These are phyloP conservation scores for Meripilus lineatus DNA, from an alignment of 1,284 basidiomycete species.

Conservation along the genomic window DNA sequence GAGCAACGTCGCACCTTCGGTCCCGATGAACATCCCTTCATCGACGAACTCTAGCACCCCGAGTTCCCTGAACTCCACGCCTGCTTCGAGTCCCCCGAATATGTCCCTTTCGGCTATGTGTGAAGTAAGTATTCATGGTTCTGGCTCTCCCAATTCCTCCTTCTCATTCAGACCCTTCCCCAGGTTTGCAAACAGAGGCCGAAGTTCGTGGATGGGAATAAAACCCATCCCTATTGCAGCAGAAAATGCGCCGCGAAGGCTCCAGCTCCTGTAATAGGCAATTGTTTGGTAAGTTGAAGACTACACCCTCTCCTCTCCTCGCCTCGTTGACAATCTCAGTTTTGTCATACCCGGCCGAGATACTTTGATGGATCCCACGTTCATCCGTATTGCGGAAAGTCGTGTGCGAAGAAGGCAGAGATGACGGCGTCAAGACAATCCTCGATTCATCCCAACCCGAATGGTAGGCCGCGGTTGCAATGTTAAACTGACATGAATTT, in stretches of 20 bases:
- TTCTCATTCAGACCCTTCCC: too few relatives aligned
- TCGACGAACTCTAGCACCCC: not conserved
- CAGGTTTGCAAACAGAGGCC: constrained; percentile 46
- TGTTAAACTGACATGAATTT: not conserved
- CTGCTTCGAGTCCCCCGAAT: constrained; percentile 9
- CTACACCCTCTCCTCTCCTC: constrained; percentile 1
- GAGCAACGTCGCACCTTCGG: not conserved
- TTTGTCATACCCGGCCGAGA: constrained; percentile 49
- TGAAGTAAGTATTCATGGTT: constrained; percentile 12
- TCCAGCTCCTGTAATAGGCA: constrained; percentile 1
- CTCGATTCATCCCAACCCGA: constrained; percentile 13
- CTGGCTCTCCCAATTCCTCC: constrained; percentile 1
- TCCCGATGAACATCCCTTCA: constrained; percentile 3
- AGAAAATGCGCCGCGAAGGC: constrained; percentile 24
- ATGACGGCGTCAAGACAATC: constrained; percentile 7
- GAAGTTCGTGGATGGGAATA: constrained; percentile 41
- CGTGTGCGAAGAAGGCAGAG: constrained; percentile 46
- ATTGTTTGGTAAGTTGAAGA: constrained; percentile 6
- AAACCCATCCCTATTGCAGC: constrained; percentile 35
- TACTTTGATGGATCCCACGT: constrained; percentile 45
- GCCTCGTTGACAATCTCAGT: constrained; percentile 14
- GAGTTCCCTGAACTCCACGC: not conserved
- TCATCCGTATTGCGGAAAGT: constrained; percentile 54
- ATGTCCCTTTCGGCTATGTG: constrained; percentile 2
- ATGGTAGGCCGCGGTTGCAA: constrained; percentile 4